Conservation (phyloP, 352 stramenopile genomes). For the Globisporangium irregulare region DNA sequence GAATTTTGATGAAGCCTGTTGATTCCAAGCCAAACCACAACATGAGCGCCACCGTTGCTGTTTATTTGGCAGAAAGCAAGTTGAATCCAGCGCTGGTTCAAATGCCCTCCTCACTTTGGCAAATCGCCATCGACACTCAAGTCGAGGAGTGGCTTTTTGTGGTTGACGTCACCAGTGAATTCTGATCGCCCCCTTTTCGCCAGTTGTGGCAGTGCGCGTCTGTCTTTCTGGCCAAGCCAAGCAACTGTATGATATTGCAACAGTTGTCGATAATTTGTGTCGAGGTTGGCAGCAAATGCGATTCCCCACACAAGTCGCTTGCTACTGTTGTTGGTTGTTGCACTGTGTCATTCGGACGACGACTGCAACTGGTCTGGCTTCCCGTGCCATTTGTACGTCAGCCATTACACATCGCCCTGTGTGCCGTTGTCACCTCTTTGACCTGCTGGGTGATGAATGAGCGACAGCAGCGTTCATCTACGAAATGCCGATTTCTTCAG, state of each 20-base stretch:
- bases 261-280: no score
- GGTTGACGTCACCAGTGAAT: not conserved
- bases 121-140: not conserved
- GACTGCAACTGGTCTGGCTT: not conserved
- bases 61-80: not conserved
- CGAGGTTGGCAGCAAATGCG: no score
- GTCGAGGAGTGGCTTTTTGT: not conserved
- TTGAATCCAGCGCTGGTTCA: not conserved
- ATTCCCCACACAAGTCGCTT: not conserved
- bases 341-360: not conserved
- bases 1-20: no score
- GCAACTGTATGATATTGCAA: no score
- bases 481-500: no score
- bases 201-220: not conserved
- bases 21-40: no score
- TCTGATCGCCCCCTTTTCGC: not conserved
- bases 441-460: no score
- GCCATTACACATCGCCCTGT: not conserved
- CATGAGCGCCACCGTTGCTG: no score
- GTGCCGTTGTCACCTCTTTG: not conserved
- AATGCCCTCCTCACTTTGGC: not conserved
- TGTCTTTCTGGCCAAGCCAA: no score
- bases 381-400: not conserved
- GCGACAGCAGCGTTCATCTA: no score
- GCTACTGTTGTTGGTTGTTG: not conserved